Evolutionary conservation across 2,329 filamentous ascomycete species (phyloP).

Genomic region (Monilinia polystroma): DNA sequence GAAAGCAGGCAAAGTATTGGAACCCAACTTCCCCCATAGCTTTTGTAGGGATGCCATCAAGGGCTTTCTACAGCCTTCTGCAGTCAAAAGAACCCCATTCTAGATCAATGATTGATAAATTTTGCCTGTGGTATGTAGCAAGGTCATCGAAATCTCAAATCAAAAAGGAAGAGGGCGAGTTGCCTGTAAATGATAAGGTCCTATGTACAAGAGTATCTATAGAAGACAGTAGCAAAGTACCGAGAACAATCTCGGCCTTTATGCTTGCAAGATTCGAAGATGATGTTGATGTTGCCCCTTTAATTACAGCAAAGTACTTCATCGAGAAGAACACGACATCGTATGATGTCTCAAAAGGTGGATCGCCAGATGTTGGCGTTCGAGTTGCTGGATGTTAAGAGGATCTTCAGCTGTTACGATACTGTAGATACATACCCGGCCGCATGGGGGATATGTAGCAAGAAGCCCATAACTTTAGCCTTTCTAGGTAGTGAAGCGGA

Average conservation of each 20-base stretch:
- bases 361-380: not conserved
- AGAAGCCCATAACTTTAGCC: not conserved
- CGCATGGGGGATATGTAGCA: not conserved
- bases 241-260: not conserved
- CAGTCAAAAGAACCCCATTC: not conserved
- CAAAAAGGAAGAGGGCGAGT: not conserved
- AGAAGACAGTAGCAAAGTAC: not conserved
- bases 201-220: not conserved
- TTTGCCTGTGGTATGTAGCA: not conserved
- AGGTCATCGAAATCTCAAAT: not conserved
- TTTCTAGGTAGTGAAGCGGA: not conserved
- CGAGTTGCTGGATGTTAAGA: not conserved
- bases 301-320: not conserved
- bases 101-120: not conserved
- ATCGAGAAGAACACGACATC: not conserved
- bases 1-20: not conserved
- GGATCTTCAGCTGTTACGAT: constrained; percentile 7
- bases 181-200: not conserved
- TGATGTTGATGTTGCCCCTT: not conserved
- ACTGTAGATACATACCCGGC: not conserved
- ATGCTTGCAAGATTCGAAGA: not conserved
- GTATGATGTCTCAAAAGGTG: not conserved
- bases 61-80: not conserved
- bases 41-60: not conserved
- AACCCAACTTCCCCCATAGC: not conserved